Evolutionary conservation across 2,329 filamentous ascomycete species (phyloP).

Genomic region (Didymella segeticola): DNA sequence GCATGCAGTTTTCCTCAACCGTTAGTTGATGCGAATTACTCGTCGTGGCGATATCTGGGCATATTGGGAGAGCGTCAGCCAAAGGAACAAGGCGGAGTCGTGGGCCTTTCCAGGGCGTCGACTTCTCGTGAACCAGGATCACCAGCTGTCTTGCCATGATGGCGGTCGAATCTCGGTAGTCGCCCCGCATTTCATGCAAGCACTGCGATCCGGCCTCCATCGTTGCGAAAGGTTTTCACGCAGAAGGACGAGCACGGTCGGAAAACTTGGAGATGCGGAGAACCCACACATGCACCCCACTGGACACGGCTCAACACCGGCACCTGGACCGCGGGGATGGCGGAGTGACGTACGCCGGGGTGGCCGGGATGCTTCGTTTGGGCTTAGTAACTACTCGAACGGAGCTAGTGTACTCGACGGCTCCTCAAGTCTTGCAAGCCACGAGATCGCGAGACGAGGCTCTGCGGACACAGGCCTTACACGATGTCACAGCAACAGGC

Average conservation of each 20-base stretch:
- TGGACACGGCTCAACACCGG: slow-evolving; percentile 4
- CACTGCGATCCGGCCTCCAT: not conserved
- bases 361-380: not conserved
- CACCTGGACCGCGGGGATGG: slow-evolving; percentile 13
- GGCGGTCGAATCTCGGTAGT: slow-evolving; percentile 4
- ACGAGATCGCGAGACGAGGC: slow-evolving; percentile 18
- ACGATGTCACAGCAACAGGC: slow-evolving; percentile 6
- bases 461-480: slow-evolving; percentile 7
- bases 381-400: not conserved
- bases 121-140: slow-evolving; percentile 7
- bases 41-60: slow-evolving; percentile 2
- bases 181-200: slow-evolving; percentile 4
- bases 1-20: too few species aligned
- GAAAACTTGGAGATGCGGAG: not conserved
- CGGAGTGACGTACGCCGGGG: slow-evolving; percentile 10
- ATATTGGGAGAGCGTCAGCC: not conserved
- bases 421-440: slow-evolving; percentile 14
- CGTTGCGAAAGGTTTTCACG: not conserved
- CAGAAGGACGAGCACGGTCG: not conserved
- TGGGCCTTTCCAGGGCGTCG: not conserved
- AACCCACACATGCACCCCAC: slow-evolving; percentile 16
- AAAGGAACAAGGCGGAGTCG: not conserved
- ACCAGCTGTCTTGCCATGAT: not conserved
- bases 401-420: slow-evolving; percentile 3
- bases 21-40: too few species aligned